These are phyloP conservation scores for Xerocomellus dryophilus DNA, from an alignment of 768 basidiomycete species.

Conservation along the genomic window DNA sequence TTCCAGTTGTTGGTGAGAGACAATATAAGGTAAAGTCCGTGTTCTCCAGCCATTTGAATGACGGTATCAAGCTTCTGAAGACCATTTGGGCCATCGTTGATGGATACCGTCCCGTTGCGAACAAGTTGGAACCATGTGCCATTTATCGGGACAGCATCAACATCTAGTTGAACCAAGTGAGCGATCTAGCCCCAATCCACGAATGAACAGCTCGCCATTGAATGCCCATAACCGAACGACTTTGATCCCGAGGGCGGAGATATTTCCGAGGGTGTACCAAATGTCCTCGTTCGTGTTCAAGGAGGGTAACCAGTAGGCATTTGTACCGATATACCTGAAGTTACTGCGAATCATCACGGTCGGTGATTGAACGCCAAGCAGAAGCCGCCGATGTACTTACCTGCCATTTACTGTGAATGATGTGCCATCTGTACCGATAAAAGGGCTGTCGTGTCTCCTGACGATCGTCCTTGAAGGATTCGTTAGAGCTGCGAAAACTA, in stretches of 20 bases:
- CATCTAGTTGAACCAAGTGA: conserved; percentile 39
- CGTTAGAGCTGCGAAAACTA: conserved; percentile 30
- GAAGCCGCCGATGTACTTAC: conserved; percentile 25
- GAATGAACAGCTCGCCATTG: conserved; percentile 44
- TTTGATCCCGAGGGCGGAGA: conserved; percentile 52
- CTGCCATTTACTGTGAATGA: conserved; percentile 56
- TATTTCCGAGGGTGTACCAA: conserved; percentile 52
- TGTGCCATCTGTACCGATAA: conserved; percentile 44
- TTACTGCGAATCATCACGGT: conserved; percentile 32
- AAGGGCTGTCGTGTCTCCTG: conserved; percentile 36
- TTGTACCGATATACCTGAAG: conserved; percentile 51
- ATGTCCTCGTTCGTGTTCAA: conserved; percentile 58
- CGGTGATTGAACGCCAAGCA: conserved; percentile 10
- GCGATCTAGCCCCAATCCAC: not conserved
- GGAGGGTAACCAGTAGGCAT: conserved; percentile 63
- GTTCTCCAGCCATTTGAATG: conserved; percentile 50
- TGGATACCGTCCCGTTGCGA: conserved; percentile 47
- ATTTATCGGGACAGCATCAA: conserved; percentile 47
- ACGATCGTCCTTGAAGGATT: conserved; percentile 33
- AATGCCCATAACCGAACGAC: conserved; percentile 72
- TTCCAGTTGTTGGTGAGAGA: conserved; percentile 65
- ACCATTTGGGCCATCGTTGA: conserved; percentile 62
- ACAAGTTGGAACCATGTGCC: conserved; percentile 67
- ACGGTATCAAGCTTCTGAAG: conserved; percentile 62
- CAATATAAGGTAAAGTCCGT: conserved; percentile 50